phyloP scores from a whole-genome alignment of 192 early-diverging fungal species.

The Bifiguratus adelaidae region DNA sequence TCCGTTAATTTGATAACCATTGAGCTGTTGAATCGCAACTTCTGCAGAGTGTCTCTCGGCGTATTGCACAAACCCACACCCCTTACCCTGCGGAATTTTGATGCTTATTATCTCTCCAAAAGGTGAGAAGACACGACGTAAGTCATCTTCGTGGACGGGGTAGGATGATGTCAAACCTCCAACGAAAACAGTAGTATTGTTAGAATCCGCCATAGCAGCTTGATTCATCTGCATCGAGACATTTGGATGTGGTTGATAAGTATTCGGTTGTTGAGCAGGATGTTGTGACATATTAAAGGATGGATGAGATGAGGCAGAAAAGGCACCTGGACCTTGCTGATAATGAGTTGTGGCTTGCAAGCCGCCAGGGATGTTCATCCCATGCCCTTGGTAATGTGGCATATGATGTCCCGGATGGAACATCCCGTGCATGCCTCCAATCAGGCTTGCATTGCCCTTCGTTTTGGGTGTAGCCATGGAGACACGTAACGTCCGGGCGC shows the following conservation, averaged over 20 bases:
- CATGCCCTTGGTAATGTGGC: neutral
- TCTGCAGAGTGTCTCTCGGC: conserved; percentile 75
- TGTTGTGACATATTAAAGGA: too few species aligned
- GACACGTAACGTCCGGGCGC: conserved; percentile 84
- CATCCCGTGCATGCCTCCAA: conserved; percentile 57
- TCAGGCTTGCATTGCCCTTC: conserved; percentile 69
- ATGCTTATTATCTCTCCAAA: conserved; percentile 91
- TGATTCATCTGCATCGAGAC: conserved; percentile 21
- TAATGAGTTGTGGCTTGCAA: conserved; percentile 13
- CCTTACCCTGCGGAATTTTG: conserved; percentile 90
- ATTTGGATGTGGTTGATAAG: conserved; percentile 15
- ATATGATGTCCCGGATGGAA: conserved; percentile 55
- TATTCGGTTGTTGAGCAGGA: conserved; percentile 10
- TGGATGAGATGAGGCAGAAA: too few species aligned
- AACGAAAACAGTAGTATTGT: conserved; percentile 96
- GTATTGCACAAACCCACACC: conserved; percentile 95
- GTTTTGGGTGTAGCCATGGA: conserved; percentile 87
- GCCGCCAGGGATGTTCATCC: conserved; percentile 8
- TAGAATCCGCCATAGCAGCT: conserved; percentile 52
- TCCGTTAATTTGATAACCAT: conserved; percentile 73
- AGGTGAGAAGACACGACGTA: conserved; percentile 66
- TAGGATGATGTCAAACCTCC: conserved; percentile 85
- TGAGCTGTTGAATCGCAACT: conserved; percentile 82
- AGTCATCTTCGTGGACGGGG: conserved; percentile 78
- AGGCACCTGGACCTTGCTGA: too few species aligned